phyloP scores from a whole-genome alignment of 106 monocot species.

The Hemerocallis citrina region DNA sequence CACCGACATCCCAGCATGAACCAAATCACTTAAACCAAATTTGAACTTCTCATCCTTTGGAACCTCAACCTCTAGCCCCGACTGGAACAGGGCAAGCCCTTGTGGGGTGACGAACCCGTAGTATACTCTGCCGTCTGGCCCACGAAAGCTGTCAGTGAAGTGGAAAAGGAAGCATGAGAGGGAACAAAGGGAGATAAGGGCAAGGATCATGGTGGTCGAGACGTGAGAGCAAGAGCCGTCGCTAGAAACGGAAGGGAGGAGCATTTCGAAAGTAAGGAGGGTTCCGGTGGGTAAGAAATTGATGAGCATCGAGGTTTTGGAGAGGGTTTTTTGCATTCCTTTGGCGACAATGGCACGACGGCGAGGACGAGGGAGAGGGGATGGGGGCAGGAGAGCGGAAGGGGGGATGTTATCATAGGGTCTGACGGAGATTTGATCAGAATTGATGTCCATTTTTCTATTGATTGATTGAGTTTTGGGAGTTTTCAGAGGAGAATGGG shows the following conservation, averaged over 20 bases:
- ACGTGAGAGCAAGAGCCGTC: constrained; percentile 69
- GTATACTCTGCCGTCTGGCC: constrained; percentile 69
- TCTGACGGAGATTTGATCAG: not conserved
- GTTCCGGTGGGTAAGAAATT: constrained; percentile 96
- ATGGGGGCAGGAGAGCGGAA: not conserved
- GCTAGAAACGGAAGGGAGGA: constrained; percentile 72
- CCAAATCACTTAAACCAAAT: constrained; percentile 60
- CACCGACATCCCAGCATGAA: constrained; percentile 77
- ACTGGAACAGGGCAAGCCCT: constrained; percentile 75
- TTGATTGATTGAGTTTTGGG: too few relatives aligned
- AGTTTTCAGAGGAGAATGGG: not conserved
- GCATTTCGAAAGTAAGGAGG: constrained; percentile 91
- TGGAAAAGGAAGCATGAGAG: constrained; percentile 95
- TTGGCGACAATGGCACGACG: constrained; percentile 43
- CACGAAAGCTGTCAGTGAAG: constrained; percentile 94
- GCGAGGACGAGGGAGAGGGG: not conserved
- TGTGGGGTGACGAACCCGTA: constrained; percentile 83
- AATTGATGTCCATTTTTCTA: not conserved
- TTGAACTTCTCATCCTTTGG: constrained; percentile 57
- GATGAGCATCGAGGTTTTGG: constrained; percentile 84
- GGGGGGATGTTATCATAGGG: not conserved
- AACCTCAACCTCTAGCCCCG: constrained; percentile 56
- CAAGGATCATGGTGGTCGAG: constrained; percentile 61
- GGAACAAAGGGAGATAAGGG: constrained; percentile 55
- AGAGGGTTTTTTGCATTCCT: constrained; percentile 80